Conservation (phyloP, 768 basidiomycete species). For the Lactifluus volemus region DNA sequence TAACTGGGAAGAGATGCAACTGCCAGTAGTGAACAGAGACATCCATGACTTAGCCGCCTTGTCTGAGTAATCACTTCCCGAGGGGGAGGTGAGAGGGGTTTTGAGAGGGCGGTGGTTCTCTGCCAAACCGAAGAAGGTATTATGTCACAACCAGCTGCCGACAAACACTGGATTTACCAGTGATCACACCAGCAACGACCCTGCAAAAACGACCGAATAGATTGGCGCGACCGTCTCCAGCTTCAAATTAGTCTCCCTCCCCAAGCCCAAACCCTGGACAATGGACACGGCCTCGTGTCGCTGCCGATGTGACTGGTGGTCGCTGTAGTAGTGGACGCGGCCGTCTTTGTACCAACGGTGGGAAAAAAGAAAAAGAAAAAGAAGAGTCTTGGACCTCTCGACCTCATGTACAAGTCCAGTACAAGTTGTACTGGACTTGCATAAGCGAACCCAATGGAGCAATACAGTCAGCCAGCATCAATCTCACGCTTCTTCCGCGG, state of each 20-base stretch:
- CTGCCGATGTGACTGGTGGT: neutral
- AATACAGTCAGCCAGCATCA: neutral
- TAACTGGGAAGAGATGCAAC: neutral
- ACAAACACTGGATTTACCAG: too few relatives aligned
- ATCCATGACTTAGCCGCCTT: neutral
- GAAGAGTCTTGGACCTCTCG: neutral
- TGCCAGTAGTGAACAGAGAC: neutral
- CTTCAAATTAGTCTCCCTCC: neutral
- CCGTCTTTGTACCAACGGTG: too few relatives aligned
- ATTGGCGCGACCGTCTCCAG: neutral
- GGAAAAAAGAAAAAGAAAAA: neutral
- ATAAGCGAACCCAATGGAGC: neutral
- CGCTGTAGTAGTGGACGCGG: too few relatives aligned
- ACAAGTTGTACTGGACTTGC: neutral
- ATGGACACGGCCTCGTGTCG: neutral
- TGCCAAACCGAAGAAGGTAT: too few relatives aligned
- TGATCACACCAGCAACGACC: neutral
- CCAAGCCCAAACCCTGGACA: neutral
- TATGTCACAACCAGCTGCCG: neutral
- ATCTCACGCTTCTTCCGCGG: neutral
- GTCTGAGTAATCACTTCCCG: neutral
- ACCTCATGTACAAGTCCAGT: too few relatives aligned
- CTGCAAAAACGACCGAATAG: neutral
- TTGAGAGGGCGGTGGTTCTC: too few relatives aligned
- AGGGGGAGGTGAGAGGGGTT: neutral